These are phyloP conservation scores for Boletus rex-veris DNA, from an alignment of 768 basidiomycete genomes.

Conservation along the genomic window DNA sequence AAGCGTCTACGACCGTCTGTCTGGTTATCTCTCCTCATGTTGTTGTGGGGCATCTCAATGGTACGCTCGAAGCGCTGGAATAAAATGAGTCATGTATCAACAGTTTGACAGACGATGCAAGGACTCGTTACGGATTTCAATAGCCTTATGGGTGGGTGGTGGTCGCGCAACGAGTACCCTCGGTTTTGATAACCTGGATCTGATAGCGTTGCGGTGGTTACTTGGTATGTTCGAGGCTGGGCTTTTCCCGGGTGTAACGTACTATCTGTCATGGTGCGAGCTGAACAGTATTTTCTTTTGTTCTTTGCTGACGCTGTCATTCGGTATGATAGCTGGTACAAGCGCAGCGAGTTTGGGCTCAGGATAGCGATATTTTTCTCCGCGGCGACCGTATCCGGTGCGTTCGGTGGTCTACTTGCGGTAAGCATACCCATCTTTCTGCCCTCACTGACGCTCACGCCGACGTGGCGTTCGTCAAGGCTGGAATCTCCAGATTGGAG, in stretches of 20 bases:
- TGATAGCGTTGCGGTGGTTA: slow-evolving; percentile 63
- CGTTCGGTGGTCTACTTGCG: slow-evolving; percentile 74
- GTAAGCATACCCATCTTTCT: slow-evolving; percentile 32
- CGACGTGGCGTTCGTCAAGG: slow-evolving; percentile 22
- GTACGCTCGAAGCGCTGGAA: slow-evolving; percentile 29
- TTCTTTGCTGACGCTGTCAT: slow-evolving; percentile 37
- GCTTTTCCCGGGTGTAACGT: slow-evolving; percentile 48
- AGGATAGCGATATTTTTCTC: slow-evolving; percentile 68
- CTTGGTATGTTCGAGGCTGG: slow-evolving; percentile 67
- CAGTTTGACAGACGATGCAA: slow-evolving; percentile 56
- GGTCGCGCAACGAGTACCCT: not conserved
- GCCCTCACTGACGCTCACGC: not conserved
- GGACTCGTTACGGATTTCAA: slow-evolving; percentile 65
- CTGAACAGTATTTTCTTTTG: not conserved
- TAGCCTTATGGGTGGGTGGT: slow-evolving; percentile 57
- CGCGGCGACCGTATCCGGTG: slow-evolving; percentile 78
- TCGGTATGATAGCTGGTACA: slow-evolving; percentile 48
- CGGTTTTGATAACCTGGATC: not conserved
- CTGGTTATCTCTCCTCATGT: slow-evolving; percentile 73
- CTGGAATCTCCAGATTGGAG: slow-evolving; percentile 67
- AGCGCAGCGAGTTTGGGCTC: slow-evolving; percentile 70
- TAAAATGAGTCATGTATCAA: no score
- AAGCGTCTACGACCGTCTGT: slow-evolving; percentile 73
- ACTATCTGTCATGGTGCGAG: slow-evolving; percentile 67
- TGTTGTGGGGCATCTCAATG: slow-evolving; percentile 75